Percentiles rank a stretch among this genome's conserved stretches.
These are phyloP conservation scores for Russula griseocarnosa DNA, from an alignment of 768 basidiomycete species.

Conservation along the genomic window DNA sequence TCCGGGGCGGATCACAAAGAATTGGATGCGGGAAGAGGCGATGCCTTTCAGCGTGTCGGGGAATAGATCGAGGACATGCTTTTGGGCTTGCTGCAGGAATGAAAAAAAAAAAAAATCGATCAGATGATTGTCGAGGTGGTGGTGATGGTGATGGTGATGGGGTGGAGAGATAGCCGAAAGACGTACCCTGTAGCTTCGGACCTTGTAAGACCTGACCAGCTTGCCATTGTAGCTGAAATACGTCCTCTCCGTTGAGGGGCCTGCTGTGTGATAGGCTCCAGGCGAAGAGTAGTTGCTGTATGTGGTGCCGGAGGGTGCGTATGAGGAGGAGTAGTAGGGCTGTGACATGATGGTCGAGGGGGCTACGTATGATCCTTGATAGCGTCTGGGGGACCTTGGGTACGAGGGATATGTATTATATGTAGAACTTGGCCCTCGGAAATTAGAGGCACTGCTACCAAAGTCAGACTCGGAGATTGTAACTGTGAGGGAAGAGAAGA, in stretches of 20 bases:
- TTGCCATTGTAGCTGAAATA: conserved; percentile 21
- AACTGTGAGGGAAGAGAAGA: background rate
- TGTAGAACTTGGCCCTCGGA: background rate
- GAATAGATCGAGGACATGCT: conserved; percentile 13
- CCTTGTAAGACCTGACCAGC: conserved; percentile 14
- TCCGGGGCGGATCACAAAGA: conserved; percentile 21
- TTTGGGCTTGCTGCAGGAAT: conserved; percentile 16
- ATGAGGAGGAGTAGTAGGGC: background rate
- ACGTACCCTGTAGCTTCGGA: conserved; percentile 16
- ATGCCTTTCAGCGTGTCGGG: conserved; percentile 15
- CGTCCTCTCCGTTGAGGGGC: background rate
- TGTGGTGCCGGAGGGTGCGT: background rate
- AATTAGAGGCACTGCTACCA: background rate
- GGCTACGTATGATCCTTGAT: background rate
- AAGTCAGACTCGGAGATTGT: background rate
- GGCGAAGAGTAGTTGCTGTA: background rate
- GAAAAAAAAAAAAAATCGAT: background rate
- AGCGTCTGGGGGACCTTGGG: background rate
- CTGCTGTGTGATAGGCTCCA: background rate
- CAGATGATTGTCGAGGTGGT: background rate
- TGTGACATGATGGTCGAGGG: background rate
- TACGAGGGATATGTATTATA: conserved; percentile 10
- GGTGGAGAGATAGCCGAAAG: too few relatives aligned
- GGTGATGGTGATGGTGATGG: too few relatives aligned
- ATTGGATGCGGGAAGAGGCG: conserved; percentile 24